Evolutionary conservation across 257 asterid species (phyloP).

Genomic region (Solanum tarijense): DNA sequence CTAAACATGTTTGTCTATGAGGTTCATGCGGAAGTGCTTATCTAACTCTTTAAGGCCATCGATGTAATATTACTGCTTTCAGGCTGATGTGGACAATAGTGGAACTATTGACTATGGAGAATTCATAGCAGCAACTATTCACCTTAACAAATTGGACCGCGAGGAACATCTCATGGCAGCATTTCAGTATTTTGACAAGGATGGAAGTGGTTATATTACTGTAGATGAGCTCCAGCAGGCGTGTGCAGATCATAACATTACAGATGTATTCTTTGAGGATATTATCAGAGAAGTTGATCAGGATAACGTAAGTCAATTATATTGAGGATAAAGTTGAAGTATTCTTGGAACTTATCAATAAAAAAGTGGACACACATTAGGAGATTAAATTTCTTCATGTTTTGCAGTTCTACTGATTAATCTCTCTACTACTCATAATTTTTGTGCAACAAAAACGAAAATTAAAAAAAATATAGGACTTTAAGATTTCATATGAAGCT

Average conservation of each 20-base stretch:
- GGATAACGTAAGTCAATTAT: conserved; percentile 46
- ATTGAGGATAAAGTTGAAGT: neutral
- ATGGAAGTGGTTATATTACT: conserved; percentile 80
- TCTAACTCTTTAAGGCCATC: neutral
- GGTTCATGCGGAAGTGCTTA: neutral
- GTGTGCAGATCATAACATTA: conserved; percentile 58
- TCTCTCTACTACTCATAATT: neutral
- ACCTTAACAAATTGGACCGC: conserved; percentile 69
- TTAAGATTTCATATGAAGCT: neutral
- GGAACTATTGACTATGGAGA: conserved; percentile 85
- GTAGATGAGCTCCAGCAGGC: conserved; percentile 93
- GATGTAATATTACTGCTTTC: conserved; percentile 7
- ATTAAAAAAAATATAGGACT: neutral
- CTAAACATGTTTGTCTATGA: neutral
- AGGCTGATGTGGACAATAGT: conserved; percentile 89
- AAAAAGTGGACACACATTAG: neutral
- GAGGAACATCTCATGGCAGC: conserved; percentile 83
- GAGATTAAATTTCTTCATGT: neutral
- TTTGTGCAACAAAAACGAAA: neutral
- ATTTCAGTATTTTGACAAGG: conserved; percentile 75
- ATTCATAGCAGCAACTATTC: conserved; percentile 76
- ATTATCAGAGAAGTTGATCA: conserved; percentile 79
- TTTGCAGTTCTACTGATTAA: neutral
- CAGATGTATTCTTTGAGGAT: conserved; percentile 60
- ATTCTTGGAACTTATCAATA: neutral